Conservation (phyloP, 2,329 filamentous ascomycete genomes). For the Trichoderma afroharzianum region DNA sequence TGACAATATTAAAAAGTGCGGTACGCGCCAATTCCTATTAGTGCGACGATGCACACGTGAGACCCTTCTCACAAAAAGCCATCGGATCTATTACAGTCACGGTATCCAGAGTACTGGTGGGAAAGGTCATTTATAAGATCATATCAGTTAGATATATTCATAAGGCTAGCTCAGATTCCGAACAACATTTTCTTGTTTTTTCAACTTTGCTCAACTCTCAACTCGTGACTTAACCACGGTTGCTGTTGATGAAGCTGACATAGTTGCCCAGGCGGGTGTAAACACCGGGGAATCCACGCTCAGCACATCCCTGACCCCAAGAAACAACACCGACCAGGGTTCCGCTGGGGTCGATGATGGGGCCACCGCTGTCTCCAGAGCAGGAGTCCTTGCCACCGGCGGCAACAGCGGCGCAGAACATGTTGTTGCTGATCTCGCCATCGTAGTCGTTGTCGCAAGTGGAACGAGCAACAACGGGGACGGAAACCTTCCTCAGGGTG, state of each 20-base stretch:
- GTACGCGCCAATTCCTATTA: background rate
- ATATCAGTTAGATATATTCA: too few relatives aligned
- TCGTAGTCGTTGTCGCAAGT: background rate
- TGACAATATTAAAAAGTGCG: background rate
- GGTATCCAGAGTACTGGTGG: too few relatives aligned
- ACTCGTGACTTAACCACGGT: background rate
- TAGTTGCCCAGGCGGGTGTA: background rate
- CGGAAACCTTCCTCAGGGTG: background rate
- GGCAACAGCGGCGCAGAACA: background rate
- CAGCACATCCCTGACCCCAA: background rate
- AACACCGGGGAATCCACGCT: background rate
- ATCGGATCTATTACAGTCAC: too few relatives aligned
- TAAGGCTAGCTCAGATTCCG: background rate
- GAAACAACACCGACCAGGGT: background rate
- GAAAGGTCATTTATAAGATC: too few relatives aligned
- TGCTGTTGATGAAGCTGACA: background rate
- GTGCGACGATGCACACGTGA: background rate
- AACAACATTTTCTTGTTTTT: background rate
- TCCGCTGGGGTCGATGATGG: background rate
- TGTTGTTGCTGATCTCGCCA: background rate
- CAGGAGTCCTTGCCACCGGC: background rate
- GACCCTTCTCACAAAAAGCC: too few relatives aligned
- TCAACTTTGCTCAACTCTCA: background rate
- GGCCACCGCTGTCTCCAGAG: background rate
- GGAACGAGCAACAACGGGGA: background rate